Base-by-base conservation (phyloP, 208 protist genomes). In the Vickermania spadyakhi region DNA sequence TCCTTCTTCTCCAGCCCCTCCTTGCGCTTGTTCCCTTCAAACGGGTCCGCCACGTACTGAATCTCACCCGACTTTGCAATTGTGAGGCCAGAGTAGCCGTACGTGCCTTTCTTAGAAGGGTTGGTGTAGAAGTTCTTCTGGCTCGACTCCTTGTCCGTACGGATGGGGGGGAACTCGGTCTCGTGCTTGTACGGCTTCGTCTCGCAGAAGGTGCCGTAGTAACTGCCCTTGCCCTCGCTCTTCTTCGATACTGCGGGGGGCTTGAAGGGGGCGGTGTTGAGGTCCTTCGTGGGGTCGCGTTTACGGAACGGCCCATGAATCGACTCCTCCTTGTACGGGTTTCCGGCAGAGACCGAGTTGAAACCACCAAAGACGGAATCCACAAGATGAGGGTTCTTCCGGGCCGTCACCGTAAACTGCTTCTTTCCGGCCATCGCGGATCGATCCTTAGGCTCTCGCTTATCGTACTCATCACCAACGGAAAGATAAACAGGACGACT, bases 381-480 rank as follows among this genome's bases (percentile, higher is more conserved):
- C 25, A 61, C 78, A 53, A 89, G 70, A 74, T 91, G 84, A 7
- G 86, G 83, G 58, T 82, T 73, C 21, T 73, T 78, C 58, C 84
- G 83, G 22, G 84, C 74, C 0, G 80, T 62, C n/a, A 94, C 86
- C 21, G 84, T 73, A 56, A 94, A 91, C 4, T 73, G 70, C 25
- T 70, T 75, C 29, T 56, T 54, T 26, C 28, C 62, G 60, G 18
- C 63, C 1, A 57, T 18, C 31, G 74, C 18, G 4, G 64, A 22
- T 23, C 28, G 54, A 50, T 66, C 29, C 22, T 53, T 21, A 0
- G 62, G 31, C 21, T 52, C 28, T 1, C 60, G 79, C 70, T 96
- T 94, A 62, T 96, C 91, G 73, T 94, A 96, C 70, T 94, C 88
- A 64, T 96, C 91, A 2, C 87, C 87, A 51, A 94, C 70, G 50